A percentile compares a stretch with the other conserved stretches of the same genome.
Conservation (phyloP, 768 basidiomycete genomes). For the Hericium alpestre region DNA sequence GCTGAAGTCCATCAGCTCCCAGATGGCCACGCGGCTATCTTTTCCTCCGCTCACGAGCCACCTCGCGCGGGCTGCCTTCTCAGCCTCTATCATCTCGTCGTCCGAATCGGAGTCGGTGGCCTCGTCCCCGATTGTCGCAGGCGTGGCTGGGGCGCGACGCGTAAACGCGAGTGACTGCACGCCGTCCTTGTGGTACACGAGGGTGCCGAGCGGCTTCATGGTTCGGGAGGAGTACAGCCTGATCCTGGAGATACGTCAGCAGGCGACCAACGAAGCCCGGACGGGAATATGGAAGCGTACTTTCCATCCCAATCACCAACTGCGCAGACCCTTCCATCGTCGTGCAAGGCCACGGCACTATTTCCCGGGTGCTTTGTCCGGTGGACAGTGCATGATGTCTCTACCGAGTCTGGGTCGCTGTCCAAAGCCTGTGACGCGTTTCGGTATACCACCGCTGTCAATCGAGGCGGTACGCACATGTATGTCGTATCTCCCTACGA, state of each 20-base stretch:
- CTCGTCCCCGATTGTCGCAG: not conserved
- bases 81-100: constrained; percentile 7
- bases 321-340: constrained; percentile 72
- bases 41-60: constrained; percentile 14
- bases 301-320: constrained; percentile 92
- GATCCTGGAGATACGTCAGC: constrained; percentile 35
- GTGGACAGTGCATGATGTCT: constrained; percentile 25
- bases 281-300: constrained; percentile 32
- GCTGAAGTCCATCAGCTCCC: constrained; percentile 11
- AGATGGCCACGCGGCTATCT: constrained; percentile 11
- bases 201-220: constrained; percentile 74
- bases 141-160: not conserved
- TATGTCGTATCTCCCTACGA: constrained; percentile 57
- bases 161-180: constrained; percentile 75
- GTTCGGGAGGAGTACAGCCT: constrained; percentile 74
- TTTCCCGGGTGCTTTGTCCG: constrained; percentile 77
- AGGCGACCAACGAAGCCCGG: not conserved
- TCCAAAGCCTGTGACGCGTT: not conserved
- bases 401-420: constrained; percentile 5
- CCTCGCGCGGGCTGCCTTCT: constrained; percentile 7
- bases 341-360: constrained; percentile 59
- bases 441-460: too few relatives aligned
- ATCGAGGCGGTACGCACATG: constrained; percentile 24
- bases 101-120: not conserved
- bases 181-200: constrained; percentile 70